Conservation (phyloP, 179 eudicot genomes). For the Spinacia oleracea region DNA sequence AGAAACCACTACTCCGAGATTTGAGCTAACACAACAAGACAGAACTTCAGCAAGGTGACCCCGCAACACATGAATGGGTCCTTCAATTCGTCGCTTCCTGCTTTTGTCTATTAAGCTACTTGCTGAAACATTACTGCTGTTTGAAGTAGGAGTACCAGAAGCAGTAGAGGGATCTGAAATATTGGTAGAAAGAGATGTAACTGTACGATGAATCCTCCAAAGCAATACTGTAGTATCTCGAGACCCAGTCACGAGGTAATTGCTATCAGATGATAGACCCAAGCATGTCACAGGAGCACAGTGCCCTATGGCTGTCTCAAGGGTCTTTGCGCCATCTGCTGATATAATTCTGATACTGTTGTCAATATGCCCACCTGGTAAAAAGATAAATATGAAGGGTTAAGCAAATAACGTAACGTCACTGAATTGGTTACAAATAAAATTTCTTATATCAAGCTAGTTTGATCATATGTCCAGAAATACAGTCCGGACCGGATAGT, state of each 20-base stretch:
- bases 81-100: constrained; percentile 70
- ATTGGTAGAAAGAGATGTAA: constrained; percentile 44
- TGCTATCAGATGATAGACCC: constrained; percentile 77
- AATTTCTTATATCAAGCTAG: neutral
- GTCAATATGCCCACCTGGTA: constrained; percentile 93
- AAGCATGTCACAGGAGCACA: constrained; percentile 95
- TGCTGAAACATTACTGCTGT: constrained; percentile 42
- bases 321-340: constrained; percentile 81
- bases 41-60: constrained; percentile 82
- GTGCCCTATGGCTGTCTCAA: constrained; percentile 89
- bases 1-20: constrained; percentile 85
- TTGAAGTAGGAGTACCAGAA: constrained; percentile 54
- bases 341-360: constrained; percentile 81
- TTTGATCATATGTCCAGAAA: neutral
- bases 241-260: constrained; percentile 90
- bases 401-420: neutral
- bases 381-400: constrained; percentile 12
- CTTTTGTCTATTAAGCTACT: constrained; percentile 55
- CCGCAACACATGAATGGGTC: constrained; percentile 90
- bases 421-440: neutral
- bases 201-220: constrained; percentile 74
- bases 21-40: constrained; percentile 85
- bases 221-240: constrained; percentile 77
- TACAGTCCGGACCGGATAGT: neutral
- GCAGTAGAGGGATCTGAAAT: constrained; percentile 53